Evolutionary conservation across 2,329 filamentous ascomycete species (phyloP).

Genomic region (Pestalotiopsis fici): DNA sequence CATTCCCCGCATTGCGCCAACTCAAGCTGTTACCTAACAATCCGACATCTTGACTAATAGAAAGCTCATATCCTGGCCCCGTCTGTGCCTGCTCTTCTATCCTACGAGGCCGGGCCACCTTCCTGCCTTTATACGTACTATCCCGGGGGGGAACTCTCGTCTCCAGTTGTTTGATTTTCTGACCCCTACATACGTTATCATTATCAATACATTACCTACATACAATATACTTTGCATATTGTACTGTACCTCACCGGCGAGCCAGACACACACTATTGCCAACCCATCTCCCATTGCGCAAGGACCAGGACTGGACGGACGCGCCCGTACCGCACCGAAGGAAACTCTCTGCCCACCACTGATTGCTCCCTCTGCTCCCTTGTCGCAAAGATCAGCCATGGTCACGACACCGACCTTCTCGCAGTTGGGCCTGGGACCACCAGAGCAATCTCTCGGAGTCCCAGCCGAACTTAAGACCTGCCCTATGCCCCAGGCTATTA

Average conservation of each 20-base stretch:
- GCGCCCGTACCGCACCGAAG: not conserved
- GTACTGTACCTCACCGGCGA: not conserved
- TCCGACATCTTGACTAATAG: conserved; percentile 46
- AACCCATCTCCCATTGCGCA: conserved; percentile 23
- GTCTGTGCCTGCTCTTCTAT: not conserved
- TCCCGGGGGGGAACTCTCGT: not conserved
- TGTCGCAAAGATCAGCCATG: conserved; percentile 17
- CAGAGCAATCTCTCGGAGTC: conserved; percentile 13
- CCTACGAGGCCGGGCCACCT: not conserved
- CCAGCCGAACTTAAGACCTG: conserved; percentile 18
- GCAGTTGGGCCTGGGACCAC: conserved; percentile 11
- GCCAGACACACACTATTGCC: conserved; percentile 23
- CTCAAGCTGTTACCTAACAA: conserved; percentile 47
- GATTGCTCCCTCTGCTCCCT: not conserved
- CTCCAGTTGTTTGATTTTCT: not conserved
- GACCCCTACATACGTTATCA: not conserved
- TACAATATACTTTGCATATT: not conserved
- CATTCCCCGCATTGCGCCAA: conserved; percentile 43
- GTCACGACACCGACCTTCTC: conserved; percentile 20
- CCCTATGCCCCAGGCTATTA: conserved; percentile 18
- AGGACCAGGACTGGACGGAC: not conserved
- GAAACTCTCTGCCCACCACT: not conserved
- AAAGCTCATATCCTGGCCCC: conserved; percentile 28
- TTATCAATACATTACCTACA: not conserved
- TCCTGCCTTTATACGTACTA: not conserved